Evolutionary conservation across 768 basidiomycete species (phyloP), one percentile per base, ranked within the genome.

Genomic region (Russula griseocarnosa): DNA sequence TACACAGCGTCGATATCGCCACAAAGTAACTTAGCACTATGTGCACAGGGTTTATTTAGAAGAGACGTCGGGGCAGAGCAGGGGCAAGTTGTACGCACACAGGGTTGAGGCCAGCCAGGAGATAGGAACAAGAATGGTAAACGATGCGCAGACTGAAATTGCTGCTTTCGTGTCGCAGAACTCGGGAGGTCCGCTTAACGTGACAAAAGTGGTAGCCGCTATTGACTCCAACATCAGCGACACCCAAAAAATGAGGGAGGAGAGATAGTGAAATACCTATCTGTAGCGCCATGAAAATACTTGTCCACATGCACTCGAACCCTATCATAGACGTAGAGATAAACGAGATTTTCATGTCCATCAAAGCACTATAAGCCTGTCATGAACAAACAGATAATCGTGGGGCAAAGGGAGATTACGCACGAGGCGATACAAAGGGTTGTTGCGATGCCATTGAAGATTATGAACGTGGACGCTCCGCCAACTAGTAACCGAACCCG

Each of bases 301-400:
- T 77, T 8, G 82, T 78, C 85, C 86, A 88, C 20, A 65, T 69
- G 66, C 83, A 86, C 70, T 89, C 87, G 32, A 82, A 71, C 55
- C 76, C 69, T 42, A 84, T 77, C 32, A 74, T 74, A 20, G 81
- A 78, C 26, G 77, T 77, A 59, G 71, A 79, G 44, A 54, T 32
- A 72, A 59, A 74, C 66, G 32, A 81, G 69, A 1, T 76, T 78
- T 10, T 75, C 72, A 47, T 79, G 67, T 47, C 77, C 74, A 61
- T 80, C 79, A 63, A 47, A 47, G 50, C 55, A n/a, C 51, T 66
- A n/a, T 40, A 18, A 4, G 22, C 36, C 18, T 55, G 24, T 57
- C 77, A 63, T 80, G 81, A 61, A 83, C 73, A 50, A 85, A 67
- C 13, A 84, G 75, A 66, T 84, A 77, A 30, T 79, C 5, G n/a